Evolutionary conservation across 2,329 filamentous ascomycete species (phyloP), one percentile per base, ranked within the genome.

Genomic region (Cadophora sp.): DNA sequence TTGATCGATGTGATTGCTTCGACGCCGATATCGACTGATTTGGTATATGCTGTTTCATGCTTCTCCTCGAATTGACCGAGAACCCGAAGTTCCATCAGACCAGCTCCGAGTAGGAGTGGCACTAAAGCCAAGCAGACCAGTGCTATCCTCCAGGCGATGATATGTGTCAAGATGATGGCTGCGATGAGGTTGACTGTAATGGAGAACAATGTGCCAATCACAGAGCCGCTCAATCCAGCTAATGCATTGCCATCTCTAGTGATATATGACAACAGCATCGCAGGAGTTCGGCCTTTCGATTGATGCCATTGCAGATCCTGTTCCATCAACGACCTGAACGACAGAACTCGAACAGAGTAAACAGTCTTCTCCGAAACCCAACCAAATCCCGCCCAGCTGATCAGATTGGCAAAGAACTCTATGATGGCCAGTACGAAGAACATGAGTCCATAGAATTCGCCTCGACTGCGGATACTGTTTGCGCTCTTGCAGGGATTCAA

Each of bases 71-170:
- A 90, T 50, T 85, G 83, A 3, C 86, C 84, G 2, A 92, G 83
- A 3, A 89, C 84, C 3, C 84, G 84, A 14, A 93, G 82, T 72
- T 91, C 87, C 87, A 66, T 61, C 26, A 66, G 26, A 31, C 64
- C 64, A 56, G 64, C 93, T 3, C 88, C 90, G 0, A 93, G 82
- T 8, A 93, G 84, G 24, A 93, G 79, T 0, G 91, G 91, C 1
- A 66, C 64, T 3, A 59, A 9, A 26, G 59, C 64, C 6, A 66
- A 22, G 16, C 56, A 61, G 3, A 66, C 91, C 12, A 94, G 77
- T 0, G 91, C 91, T 67, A 94, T 92, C 75, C 87, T 91, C 91
- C 91, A 94, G 4, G 89, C 89, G 60, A 93, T 83, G 56, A 92
- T 87, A 70, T 92, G 89, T 0, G 90, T 88, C 16, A 93, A 76